Conservation (phyloP, 202 grass and related monocot genomes). For the Panicum hallii region DNA sequence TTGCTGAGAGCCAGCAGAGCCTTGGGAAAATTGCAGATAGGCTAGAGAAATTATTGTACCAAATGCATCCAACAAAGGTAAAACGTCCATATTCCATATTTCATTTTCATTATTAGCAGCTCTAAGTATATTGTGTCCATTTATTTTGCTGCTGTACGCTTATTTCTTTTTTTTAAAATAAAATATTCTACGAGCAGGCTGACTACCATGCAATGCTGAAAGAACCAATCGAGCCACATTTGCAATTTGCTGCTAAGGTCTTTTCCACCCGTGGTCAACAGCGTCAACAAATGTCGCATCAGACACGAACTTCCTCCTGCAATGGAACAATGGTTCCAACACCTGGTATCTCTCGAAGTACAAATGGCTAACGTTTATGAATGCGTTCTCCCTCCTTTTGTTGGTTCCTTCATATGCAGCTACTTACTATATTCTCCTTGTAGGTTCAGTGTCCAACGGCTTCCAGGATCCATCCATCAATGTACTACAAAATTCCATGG, state of each 20-base stretch:
- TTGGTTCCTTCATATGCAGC: slow-evolving; percentile 21
- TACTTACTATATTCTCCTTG: slow-evolving; percentile 30
- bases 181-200: slow-evolving; percentile 52
- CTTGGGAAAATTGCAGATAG: slow-evolving; percentile 8
- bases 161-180: slow-evolving; percentile 7
- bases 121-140: slow-evolving; percentile 12
- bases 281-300: slow-evolving; percentile 31
- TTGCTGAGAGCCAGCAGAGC: neutral
- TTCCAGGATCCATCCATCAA: slow-evolving; percentile 49
- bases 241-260: slow-evolving; percentile 38
- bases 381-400: slow-evolving; percentile 20
- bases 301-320: slow-evolving; percentile 55
- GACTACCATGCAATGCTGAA: slow-evolving; percentile 56
- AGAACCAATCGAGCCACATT: slow-evolving; percentile 19
- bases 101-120: slow-evolving; percentile 34
- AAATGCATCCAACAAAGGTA: slow-evolving; percentile 41
- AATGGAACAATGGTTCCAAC: slow-evolving; percentile 63
- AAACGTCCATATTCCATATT: slow-evolving; percentile 8
- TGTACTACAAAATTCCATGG: slow-evolving; percentile 45
- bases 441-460: slow-evolving; percentile 57
- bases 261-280: slow-evolving; percentile 36
- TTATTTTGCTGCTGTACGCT: neutral
- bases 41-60: slow-evolving; percentile 49
- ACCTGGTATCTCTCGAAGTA: slow-evolving; percentile 61
- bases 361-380: slow-evolving; percentile 36